phyloP scores from a whole-genome alignment of 805 yeast genomes.

The Spencermartinsiella europaea region DNA sequence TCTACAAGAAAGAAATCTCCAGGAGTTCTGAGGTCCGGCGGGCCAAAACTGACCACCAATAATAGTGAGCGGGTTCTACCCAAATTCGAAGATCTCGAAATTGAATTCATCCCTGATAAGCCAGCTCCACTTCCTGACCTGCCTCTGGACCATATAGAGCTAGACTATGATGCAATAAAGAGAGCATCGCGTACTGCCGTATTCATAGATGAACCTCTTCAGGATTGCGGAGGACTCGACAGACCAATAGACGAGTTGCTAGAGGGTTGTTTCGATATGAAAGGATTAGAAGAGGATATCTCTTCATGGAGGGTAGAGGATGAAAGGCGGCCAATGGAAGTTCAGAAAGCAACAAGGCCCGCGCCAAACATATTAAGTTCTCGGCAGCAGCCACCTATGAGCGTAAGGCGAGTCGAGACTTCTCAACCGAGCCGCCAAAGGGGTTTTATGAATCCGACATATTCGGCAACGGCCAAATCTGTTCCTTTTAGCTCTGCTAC shows the following conservation, averaged over 20 bases:
- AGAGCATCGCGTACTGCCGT: background rate
- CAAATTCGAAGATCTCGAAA: slow-evolving; percentile 8
- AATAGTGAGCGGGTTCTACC: background rate
- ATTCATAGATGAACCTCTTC: slow-evolving; percentile 1
- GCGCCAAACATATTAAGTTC: too few relatives aligned
- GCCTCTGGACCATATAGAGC: slow-evolving; percentile 17
- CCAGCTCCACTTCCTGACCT: slow-evolving; percentile 15
- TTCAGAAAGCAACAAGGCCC: too few relatives aligned
- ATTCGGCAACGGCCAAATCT: background rate
- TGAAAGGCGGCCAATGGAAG: too few relatives aligned
- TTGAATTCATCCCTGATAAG: slow-evolving; percentile 15
- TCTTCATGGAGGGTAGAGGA: too few relatives aligned
- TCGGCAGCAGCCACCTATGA: too few relatives aligned
- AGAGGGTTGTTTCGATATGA: background rate
- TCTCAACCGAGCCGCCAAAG: too few relatives aligned
- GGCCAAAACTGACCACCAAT: too few relatives aligned
- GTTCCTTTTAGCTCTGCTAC: background rate
- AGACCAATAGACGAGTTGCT: background rate
- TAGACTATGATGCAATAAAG: slow-evolving; percentile 14
- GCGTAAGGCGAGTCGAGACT: too few relatives aligned
- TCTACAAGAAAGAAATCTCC: background rate
- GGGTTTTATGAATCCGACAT: background rate
- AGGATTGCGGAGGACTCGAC: background rate
- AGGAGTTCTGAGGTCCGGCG: background rate
- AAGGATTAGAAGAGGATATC: too few relatives aligned